Percentiles rank a stretch among this genome's conserved stretches.
Conservation (phyloP, 805 yeast genomes). For the Cyberlindnera petersonii region DNA sequence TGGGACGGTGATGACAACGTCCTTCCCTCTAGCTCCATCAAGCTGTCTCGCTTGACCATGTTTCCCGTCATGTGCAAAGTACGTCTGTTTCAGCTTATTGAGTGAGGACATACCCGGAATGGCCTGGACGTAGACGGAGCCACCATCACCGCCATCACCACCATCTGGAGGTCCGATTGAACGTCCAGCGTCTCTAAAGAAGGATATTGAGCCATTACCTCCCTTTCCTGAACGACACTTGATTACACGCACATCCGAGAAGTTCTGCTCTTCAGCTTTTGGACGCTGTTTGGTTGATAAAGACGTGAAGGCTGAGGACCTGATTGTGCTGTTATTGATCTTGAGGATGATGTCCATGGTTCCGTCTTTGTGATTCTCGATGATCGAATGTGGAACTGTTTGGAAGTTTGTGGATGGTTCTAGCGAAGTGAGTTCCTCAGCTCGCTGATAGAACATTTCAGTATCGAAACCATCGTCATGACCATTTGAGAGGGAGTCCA, state of each 20-base stretch:
- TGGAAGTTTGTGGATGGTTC: neutral
- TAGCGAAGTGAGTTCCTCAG: conserved; percentile 1
- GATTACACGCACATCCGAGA: conserved; percentile 65
- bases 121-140: conserved; percentile 80
- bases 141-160: conserved; percentile 98
- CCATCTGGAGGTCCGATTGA: conserved; percentile 96
- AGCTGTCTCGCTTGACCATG: conserved; percentile 72
- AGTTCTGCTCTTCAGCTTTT: conserved; percentile 40
- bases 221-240: conserved; percentile 76
- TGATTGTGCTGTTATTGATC: conserved; percentile 9
- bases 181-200: conserved; percentile 79
- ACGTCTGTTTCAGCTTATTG: conserved; percentile 62
- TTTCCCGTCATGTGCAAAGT: conserved; percentile 68
- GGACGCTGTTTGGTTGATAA: conserved; percentile 37
- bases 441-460: conserved; percentile 7
- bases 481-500: conserved; percentile 21
- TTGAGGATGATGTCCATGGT: conserved; percentile 16
- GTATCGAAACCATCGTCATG: conserved; percentile 1
- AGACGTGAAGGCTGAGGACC: conserved; percentile 37
- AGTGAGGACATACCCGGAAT: conserved; percentile 66
- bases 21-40: conserved; percentile 84
- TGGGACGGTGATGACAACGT: conserved; percentile 79
- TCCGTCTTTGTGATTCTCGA: conserved; percentile 9
- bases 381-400: conserved; percentile 5
- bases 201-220: conserved; percentile 85